Conservation (phyloP, 805 yeast genomes). For the Maudiozyma bulderi region DNA sequence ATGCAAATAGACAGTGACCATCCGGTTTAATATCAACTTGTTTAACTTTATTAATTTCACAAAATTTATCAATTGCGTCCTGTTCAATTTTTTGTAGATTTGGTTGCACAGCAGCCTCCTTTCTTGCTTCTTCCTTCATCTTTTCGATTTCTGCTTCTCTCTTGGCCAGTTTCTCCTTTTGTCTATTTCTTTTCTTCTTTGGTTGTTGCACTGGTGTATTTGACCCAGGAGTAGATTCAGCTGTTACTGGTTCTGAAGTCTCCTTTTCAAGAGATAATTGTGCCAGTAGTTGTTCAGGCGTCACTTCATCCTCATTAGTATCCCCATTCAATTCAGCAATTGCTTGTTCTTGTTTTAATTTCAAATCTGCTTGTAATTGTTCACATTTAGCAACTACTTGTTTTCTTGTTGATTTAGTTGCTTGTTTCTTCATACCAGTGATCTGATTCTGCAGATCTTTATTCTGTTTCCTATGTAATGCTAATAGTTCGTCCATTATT, state of each 20-base stretch:
- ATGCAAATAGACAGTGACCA: constrained; percentile 88
- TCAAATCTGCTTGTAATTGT: constrained; percentile 48
- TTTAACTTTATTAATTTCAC: constrained; percentile 38
- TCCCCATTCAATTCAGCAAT: constrained; percentile 20
- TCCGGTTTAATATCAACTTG: constrained; percentile 76
- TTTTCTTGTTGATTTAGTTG: constrained; percentile 68
- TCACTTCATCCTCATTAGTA: constrained; percentile 33
- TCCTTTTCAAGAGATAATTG: constrained; percentile 30
- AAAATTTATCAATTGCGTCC: constrained; percentile 48
- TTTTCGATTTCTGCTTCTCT: constrained; percentile 60
- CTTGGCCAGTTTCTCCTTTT: constrained; percentile 71
- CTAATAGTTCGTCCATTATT: constrained; percentile 18
- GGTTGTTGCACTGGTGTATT: constrained; percentile 13
- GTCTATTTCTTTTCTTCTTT: constrained; percentile 55
- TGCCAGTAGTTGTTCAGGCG: constrained; percentile 61
- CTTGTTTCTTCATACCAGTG: constrained; percentile 75
- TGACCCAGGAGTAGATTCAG: constrained; percentile 3
- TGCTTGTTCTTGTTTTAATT: constrained; percentile 47
- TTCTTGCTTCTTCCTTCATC: constrained; percentile 55
- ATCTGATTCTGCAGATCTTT: constrained; percentile 56
- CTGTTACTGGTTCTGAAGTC: constrained; percentile 13
- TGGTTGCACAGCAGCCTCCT: constrained; percentile 58
- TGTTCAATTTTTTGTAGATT: constrained; percentile 66
- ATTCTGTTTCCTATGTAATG: constrained; percentile 58
- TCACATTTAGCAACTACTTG: constrained; percentile 51